These are phyloP conservation scores for Penicillium occitanis DNA, from an alignment of 2,329 filamentous ascomycete genomes.

Conservation along the genomic window DNA sequence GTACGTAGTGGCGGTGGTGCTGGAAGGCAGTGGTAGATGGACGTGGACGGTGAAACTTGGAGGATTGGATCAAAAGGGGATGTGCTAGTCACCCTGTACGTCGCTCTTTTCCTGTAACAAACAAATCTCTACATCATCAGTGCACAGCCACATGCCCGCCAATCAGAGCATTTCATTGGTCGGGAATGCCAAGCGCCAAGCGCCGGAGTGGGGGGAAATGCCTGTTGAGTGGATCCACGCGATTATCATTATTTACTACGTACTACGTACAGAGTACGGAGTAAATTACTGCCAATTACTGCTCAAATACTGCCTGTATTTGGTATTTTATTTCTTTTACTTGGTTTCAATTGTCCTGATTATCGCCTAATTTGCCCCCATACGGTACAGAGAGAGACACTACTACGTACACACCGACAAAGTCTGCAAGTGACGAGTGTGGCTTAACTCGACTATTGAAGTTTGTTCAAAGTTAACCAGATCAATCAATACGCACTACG, in stretches of 20 bases:
- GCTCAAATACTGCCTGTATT: not conserved
- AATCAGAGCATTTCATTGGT: not conserved
- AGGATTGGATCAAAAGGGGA: not conserved
- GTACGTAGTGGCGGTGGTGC: not conserved
- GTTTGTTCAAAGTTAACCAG: not conserved
- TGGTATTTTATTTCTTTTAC: not conserved
- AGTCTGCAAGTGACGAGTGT: not conserved
- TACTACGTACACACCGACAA: not conserved
- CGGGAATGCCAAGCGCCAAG: not conserved
- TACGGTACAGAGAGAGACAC: not conserved
- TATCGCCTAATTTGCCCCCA: not conserved
- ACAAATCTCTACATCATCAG: not conserved
- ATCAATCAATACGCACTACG: not conserved
- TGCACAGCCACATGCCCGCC: constrained; percentile 2
- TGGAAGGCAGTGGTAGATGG: not conserved
- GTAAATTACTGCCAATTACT: not conserved
- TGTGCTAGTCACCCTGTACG: not conserved
- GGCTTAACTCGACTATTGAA: constrained; percentile 1
- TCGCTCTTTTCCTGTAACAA: not conserved
- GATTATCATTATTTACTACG: constrained; percentile 7
- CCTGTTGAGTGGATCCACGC: not conserved
- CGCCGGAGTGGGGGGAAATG: not conserved
- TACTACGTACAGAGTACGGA: too few relatives aligned
- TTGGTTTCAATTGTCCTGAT: not conserved
- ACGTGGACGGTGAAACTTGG: not conserved